These are phyloP conservation scores for Didymella arachidicola DNA, from an alignment of 2,329 filamentous ascomycete genomes.

Conservation along the genomic window DNA sequence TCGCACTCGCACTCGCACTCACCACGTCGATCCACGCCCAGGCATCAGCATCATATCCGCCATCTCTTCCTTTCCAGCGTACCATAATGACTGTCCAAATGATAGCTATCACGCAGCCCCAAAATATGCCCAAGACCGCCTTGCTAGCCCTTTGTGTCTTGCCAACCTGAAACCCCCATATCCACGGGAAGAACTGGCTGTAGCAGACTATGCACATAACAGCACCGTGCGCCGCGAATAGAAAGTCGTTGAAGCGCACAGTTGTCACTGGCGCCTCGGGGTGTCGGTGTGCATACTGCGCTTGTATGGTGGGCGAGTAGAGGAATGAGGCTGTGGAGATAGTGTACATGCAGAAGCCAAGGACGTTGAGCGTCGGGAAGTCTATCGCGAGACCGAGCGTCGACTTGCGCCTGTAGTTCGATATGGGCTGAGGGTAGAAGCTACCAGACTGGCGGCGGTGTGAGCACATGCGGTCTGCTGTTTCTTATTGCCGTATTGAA, in stretches of 20 bases:
- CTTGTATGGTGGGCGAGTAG: conserved; percentile 77
- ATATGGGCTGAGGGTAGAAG: conserved; percentile 89
- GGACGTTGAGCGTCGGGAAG: conserved; percentile 78
- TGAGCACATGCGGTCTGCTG: conserved; percentile 5
- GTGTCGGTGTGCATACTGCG: conserved; percentile 85
- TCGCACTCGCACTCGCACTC: conserved; percentile 29
- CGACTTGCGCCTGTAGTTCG: conserved; percentile 78
- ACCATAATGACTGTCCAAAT: conserved; percentile 59
- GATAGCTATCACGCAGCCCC: conserved; percentile 69
- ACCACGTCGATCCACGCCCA: conserved; percentile 74
- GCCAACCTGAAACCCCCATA: conserved; percentile 79
- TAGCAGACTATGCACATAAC: conserved; percentile 75
- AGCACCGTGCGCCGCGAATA: conserved; percentile 83
- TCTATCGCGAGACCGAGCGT: conserved; percentile 87
- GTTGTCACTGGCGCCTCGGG: conserved; percentile 77
- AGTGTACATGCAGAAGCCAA: conserved; percentile 78
- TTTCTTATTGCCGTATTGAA: not conserved
- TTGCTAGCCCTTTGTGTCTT: conserved; percentile 62
- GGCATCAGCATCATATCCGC: conserved; percentile 55
- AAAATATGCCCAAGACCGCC: conserved; percentile 73
- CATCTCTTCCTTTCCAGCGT: conserved; percentile 49
- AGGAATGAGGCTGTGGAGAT: conserved; percentile 78
- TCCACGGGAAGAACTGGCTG: conserved; percentile 73
- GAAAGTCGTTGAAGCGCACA: conserved; percentile 87
- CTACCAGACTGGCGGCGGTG: conserved; percentile 16